Evolutionary conservation across 768 basidiomycete genomes (phyloP), one percentile per base, ranked within the genome.

Genomic region (Daedaleopsis sinensis): DNA sequence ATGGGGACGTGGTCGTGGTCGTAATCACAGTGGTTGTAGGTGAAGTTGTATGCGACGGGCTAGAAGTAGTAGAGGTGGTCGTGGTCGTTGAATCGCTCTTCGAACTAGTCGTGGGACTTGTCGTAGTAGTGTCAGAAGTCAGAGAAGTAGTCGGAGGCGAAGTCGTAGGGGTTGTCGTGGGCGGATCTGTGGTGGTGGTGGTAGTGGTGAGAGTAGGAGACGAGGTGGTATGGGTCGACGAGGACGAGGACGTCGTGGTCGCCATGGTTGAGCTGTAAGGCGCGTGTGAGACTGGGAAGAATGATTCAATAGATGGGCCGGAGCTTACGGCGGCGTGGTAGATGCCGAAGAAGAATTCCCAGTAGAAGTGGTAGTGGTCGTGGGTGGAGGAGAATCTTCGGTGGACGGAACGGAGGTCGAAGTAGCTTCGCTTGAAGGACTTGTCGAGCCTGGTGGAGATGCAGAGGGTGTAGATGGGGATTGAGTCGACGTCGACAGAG

Each of bases 51-150:
- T 64, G 35, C 18, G 63, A 48, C 13, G 52, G 38, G 5, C 18
- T 24, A 3, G 52, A 53, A 21, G 63, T 19, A 7, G 62, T 15
- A 19, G 65, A 47, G 35, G 65, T 49, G 27, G 68, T 46, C 24
- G 68, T 44, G 18, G 72, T 63, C 9, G 68, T 44, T 3, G 67
- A 46, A 5, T 56, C 19, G 21, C 21, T 49, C 4, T 65, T 47
- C 21, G 72, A 58, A 10, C 74, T 68, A 13, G 61, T 60, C 27
- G 65, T 61, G 23, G 67, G 54, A 3, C 59, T 43, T 52, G 65
- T 67, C n/a, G 71, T 63, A 24, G 67, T 21, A 12, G 59, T 32
- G 18, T 16, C 21, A 3, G 58, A 46, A 35, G 65, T 52, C n/a
- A 51, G 57, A 18, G 47, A 19, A 2, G 64, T 53, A 32, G 61